phyloP scores from a whole-genome alignment of 306 rosid genomes.

The Mimosa bimucronata region DNA sequence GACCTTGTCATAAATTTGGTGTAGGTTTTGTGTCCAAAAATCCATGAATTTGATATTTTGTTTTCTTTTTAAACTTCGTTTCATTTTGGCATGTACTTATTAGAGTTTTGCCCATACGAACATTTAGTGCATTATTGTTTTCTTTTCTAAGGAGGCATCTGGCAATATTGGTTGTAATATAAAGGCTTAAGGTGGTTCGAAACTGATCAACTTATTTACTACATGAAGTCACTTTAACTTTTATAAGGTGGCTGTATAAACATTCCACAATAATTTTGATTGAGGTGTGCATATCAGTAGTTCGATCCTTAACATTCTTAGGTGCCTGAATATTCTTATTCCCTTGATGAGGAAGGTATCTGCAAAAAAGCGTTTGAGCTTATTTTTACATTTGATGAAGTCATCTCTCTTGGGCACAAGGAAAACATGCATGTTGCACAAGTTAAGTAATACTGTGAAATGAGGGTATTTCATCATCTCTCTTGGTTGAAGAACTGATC shows the following conservation, averaged over 20 bases:
- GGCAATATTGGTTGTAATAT: constrained; percentile 17
- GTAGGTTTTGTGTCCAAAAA: neutral
- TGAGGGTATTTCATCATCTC: too few relatives aligned
- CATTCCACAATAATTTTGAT: constrained; percentile 7
- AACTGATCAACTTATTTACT: constrained; percentile 22
- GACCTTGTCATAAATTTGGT: constrained; percentile 30
- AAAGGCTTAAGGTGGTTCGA: constrained; percentile 23
- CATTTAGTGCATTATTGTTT: constrained; percentile 10
- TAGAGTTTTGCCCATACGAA: constrained; percentile 1
- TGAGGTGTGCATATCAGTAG: neutral
- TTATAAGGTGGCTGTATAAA: constrained; percentile 1
- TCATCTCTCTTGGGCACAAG: constrained; percentile 93
- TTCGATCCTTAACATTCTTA: constrained; percentile 60
- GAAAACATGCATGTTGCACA: constrained; percentile 84
- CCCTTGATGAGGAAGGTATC: constrained; percentile 93
- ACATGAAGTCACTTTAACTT: constrained; percentile 15
- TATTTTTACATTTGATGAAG: constrained; percentile 95
- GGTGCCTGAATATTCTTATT: constrained; percentile 92
- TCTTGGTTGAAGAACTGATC: too few relatives aligned
- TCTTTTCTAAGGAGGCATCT: constrained; percentile 8
- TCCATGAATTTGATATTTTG: constrained; percentile 29
- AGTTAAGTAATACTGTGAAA: constrained; percentile 92
- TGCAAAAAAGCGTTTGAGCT: constrained; percentile 88
- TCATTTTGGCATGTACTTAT: constrained; percentile 14
- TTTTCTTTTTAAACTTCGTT: neutral